Evolutionary conservation across 345 rosid genomes (phyloP).

Genomic region (Mercurialis annua): DNA sequence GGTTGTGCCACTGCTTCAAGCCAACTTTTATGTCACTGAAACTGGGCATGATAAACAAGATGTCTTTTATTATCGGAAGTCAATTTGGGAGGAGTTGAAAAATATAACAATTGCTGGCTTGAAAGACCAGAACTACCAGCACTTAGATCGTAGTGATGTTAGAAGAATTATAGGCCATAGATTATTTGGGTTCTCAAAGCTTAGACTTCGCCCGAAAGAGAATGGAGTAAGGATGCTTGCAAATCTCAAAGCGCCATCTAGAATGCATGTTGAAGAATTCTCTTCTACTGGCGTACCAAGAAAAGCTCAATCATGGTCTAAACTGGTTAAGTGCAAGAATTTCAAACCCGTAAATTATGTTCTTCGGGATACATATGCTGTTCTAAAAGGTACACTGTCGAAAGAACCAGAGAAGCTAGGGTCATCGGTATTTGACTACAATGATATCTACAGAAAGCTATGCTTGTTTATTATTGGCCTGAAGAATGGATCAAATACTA

Average conservation of each 20-base stretch:
- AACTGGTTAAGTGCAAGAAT: conserved; percentile 9
- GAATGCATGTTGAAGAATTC: conserved; percentile 21
- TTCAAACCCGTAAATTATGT: conserved; percentile 46
- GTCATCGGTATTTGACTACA: conserved; percentile 80
- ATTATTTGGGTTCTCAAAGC: conserved; percentile 57
- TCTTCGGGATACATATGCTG: conserved; percentile 65
- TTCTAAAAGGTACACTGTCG: conserved; percentile 61
- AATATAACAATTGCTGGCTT: conserved; percentile 33
- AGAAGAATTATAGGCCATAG: conserved; percentile 35
- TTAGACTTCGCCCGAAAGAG: conserved; percentile 66
- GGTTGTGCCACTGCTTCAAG: conserved; percentile 60
- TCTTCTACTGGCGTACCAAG: conserved; percentile 14
- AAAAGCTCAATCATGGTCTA: conserved; percentile 4
- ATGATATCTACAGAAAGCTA: conserved; percentile 68
- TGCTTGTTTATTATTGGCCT: conserved; percentile 50
- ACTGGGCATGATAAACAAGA: conserved; percentile 63
- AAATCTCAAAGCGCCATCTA: conserved; percentile 61
- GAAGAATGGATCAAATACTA: conserved; percentile 40
- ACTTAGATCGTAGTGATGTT: conserved; percentile 42
- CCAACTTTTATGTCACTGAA: conserved; percentile 82
- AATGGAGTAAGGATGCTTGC: conserved; percentile 63
- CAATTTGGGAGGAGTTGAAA: conserved; percentile 57
- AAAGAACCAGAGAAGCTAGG: conserved; percentile 69
- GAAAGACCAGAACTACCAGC: conserved; percentile 38
- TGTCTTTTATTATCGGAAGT: conserved; percentile 57